Evolutionary conservation across 106 monocot genomes (phyloP).

Genomic region (Agapanthus africanus): DNA sequence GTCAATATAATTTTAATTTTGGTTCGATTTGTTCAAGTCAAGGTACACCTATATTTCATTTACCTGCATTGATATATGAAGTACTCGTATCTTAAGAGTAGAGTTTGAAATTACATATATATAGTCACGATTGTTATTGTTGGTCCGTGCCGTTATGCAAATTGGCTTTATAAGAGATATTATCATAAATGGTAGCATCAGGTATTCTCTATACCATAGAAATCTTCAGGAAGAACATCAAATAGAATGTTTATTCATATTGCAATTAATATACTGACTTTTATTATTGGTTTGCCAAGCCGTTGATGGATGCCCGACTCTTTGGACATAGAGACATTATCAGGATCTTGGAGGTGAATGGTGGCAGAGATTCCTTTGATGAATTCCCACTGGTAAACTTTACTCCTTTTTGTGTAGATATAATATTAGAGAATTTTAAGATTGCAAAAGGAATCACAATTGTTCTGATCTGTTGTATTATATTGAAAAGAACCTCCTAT

Average conservation of each 20-base stretch:
- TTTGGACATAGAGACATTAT: conserved; percentile 13
- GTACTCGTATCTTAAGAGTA: no score
- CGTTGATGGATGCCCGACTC: conserved; percentile 8
- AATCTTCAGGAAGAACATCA: not conserved
- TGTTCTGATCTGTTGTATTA: not conserved
- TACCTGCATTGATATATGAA: no score
- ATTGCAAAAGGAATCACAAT: not conserved
- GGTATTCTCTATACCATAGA: not conserved
- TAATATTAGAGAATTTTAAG: no score
- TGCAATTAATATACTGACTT: not conserved
- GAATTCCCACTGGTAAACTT: conserved; percentile 1
- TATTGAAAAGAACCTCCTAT: not conserved
- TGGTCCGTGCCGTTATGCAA: no score
- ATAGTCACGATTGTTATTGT: no score
- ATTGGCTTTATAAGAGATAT: not conserved
- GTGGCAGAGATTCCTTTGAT: conserved; percentile 14
- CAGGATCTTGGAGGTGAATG: conserved; percentile 16
- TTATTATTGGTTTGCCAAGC: not conserved
- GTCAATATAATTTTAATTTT: no score
- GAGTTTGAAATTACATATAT: no score
- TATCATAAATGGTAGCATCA: not conserved
- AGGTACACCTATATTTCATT: no score
- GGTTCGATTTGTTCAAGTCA: no score
- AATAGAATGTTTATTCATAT: not conserved
- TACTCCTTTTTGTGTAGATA: no score